A percentile compares a stretch with the other conserved stretches of the same genome.
phyloP scores from a whole-genome alignment of 768 basidiomycete species.

The Lentinula detonsa region DNA sequence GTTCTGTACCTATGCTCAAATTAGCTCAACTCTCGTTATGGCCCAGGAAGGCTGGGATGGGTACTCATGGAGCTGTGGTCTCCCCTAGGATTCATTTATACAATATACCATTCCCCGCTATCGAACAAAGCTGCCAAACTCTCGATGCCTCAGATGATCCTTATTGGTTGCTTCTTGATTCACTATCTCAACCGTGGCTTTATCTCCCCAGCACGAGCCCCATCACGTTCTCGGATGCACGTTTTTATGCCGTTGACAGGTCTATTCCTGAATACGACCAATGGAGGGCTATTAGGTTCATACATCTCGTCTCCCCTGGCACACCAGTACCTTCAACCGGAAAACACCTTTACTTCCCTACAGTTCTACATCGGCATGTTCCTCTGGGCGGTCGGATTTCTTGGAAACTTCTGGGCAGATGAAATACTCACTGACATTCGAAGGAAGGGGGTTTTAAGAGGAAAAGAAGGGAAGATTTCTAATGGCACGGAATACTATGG shows the following conservation, averaged over 20 bases:
- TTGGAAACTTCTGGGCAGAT: slow-evolving; percentile 83
- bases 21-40: not conserved
- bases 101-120: slow-evolving; percentile 29
- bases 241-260: slow-evolving; percentile 38
- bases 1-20: not conserved
- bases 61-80: slow-evolving; percentile 48
- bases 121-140: not conserved
- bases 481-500: slow-evolving; percentile 38
- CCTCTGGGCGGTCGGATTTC: slow-evolving; percentile 68
- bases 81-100: slow-evolving; percentile 29
- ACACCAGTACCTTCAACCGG: slow-evolving; percentile 21
- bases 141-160: slow-evolving; percentile 26
- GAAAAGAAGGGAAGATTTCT: slow-evolving; percentile 20
- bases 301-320: slow-evolving; percentile 41
- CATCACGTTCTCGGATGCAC: slow-evolving; percentile 50
- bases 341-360: slow-evolving; percentile 12
- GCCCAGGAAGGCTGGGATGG: slow-evolving; percentile 37
- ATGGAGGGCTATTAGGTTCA: slow-evolving; percentile 45
- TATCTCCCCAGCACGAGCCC: slow-evolving; percentile 58
- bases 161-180: slow-evolving; percentile 37
- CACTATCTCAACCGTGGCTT: slow-evolving; percentile 67
- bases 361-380: slow-evolving; percentile 50
- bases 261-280: slow-evolving; percentile 46
- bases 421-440: slow-evolving; percentile 83
- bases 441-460: slow-evolving; percentile 46